A percentile compares a stretch with the other conserved stretches of the same genome.
These are phyloP conservation scores for Thielaviopsis ethacetica DNA, from an alignment of 2,329 filamentous ascomycete species.

Conservation along the genomic window DNA sequence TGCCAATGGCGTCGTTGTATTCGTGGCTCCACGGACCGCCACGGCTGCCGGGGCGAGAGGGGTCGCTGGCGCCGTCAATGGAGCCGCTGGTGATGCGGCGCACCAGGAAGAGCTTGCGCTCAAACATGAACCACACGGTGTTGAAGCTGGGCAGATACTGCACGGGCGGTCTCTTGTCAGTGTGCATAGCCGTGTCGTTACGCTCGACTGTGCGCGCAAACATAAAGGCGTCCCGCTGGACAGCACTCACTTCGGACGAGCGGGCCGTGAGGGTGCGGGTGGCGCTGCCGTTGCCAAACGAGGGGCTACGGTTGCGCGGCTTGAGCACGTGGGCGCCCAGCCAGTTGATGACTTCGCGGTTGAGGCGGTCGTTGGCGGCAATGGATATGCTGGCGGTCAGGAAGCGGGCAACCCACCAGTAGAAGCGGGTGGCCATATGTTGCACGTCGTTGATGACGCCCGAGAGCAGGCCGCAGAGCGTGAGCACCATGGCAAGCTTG, in stretches of 20 bases:
- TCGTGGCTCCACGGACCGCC: slow-evolving; percentile 14
- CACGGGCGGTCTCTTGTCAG: slow-evolving; percentile 21
- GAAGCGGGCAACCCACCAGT: slow-evolving; percentile 22
- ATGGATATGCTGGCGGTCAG: slow-evolving; percentile 23
- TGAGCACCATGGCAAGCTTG: slow-evolving; percentile 18
- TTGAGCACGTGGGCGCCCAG: slow-evolving; percentile 21
- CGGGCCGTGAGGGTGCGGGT: slow-evolving; percentile 21
- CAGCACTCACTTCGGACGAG: slow-evolving; percentile 16
- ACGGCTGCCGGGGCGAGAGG: not conserved
- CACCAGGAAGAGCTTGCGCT: slow-evolving; percentile 21
- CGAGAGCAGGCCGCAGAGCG: slow-evolving; percentile 21
- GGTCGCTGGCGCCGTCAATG: slow-evolving; percentile 13
- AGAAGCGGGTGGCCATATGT: slow-evolving; percentile 18
- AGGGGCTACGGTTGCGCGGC: slow-evolving; percentile 13
- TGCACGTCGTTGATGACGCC: slow-evolving; percentile 18
- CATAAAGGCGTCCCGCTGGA: slow-evolving; percentile 20
- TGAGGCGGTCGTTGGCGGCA: slow-evolving; percentile 21
- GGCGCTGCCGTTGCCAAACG: not conserved
- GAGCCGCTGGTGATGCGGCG: slow-evolving; percentile 16
- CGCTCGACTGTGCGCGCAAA: slow-evolving; percentile 17
- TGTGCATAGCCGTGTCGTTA: slow-evolving; percentile 17
- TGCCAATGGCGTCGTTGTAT: slow-evolving; percentile 19
- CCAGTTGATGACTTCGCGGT: slow-evolving; percentile 24
- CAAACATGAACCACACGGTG: slow-evolving; percentile 21
- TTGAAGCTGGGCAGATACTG: slow-evolving; percentile 24